Base-by-base conservation (phyloP, 2,329 filamentous ascomycete genomes). In the Hypoxylon sp. region DNA sequence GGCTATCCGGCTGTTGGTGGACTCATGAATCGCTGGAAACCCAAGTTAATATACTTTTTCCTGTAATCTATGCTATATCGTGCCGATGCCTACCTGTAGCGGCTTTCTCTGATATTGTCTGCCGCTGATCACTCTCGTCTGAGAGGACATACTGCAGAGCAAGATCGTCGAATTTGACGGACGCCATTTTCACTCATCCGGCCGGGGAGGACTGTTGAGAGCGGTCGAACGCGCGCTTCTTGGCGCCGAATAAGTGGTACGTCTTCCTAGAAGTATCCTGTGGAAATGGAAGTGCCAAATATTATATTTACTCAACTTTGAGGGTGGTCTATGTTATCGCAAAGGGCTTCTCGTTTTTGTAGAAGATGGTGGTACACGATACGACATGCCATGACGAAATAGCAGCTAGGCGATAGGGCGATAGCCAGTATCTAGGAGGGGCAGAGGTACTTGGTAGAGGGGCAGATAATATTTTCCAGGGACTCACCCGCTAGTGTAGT, bases 121-220 rank as follows among this genome's bases (percentile, higher is more conserved):
- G 72, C 59, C 77, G 73, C 54, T 72, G 73, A 31, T 72, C 70
- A 54, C 77, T 75, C 55, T 81, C 75, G 50, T 84, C 81, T 7
- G 79, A 75, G 35, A 84, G 79, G 56, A 84, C 81, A 69, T 81
- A 84, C 62, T 82, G 77, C 50, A 83, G 72, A 27, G 82, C 82
- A 62, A 83, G 77, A 63, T 82, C 79, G 62, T 79, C 77, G 63
- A 84, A 73, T 29, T 40, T 66, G 11, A 58, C 79, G 67, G 76
- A 77, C 47, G 79, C 77, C 82, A 84, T 84, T 20, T 67, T 56
- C 18, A 40, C 13, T n/a, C 18, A 17, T 51, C 62, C 55, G 26
- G 47, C 40, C 40, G 23, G 41, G 24, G 21, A 37, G 33, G 26
- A 18, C 46, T 50, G 43, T 38, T 47, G 56, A 29, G 46, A 31